Conservation (phyloP, 441 rosid genomes). For the Geranium incanum region DNA sequence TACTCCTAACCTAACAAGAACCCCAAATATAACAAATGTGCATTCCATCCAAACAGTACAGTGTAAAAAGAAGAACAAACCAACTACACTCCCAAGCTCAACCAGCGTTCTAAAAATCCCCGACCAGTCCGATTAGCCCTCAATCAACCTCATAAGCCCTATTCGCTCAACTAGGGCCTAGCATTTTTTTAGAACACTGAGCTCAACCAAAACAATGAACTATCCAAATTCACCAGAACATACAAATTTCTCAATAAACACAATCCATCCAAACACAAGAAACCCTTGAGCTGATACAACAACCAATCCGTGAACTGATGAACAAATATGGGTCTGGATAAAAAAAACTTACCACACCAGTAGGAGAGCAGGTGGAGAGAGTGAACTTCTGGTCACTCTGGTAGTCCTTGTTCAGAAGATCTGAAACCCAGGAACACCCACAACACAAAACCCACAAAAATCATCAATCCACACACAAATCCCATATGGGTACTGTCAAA, state of each 20-base stretch:
- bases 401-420: slow-evolving; percentile 84
- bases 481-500: not conserved
- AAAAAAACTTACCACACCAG: slow-evolving; percentile 70
- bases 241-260: not conserved
- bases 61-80: too few relatives aligned
- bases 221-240: not conserved
- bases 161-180: too few relatives aligned
- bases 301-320: not conserved
- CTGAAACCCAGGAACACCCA: slow-evolving; percentile 24
- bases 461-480: not conserved
- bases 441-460: slow-evolving; percentile 9
- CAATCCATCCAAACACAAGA: not conserved
- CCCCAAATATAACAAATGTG: not conserved
- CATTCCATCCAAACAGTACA: too few relatives aligned
- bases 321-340: not conserved
- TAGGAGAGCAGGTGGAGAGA: slow-evolving; percentile 58
- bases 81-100: too few relatives aligned
- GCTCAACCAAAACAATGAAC: not conserved
- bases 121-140: too few relatives aligned
- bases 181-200: too few relatives aligned
- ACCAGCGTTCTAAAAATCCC: too few relatives aligned
- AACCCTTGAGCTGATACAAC: not conserved
- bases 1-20: not conserved
- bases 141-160: too few relatives aligned
- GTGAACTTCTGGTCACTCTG: slow-evolving; percentile 87